Conservation (phyloP, 2,329 filamentous ascomycete species). For the Botrytis porri region DNA sequence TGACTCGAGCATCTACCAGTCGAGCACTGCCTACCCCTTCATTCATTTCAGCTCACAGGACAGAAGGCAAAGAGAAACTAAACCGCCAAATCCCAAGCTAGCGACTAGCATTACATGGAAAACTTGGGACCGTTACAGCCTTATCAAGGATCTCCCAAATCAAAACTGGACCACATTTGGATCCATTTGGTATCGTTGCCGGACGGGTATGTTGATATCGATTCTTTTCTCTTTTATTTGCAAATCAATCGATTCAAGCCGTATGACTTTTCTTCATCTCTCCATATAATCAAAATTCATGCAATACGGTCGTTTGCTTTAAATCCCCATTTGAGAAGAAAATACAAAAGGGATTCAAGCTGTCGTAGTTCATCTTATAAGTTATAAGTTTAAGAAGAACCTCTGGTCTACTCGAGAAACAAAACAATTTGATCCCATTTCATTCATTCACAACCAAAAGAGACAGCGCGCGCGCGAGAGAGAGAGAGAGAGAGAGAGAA, state of each 20-base stretch:
- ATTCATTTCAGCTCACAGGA: background rate
- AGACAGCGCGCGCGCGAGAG: too few species aligned
- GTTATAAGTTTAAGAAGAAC: constrained; percentile 5
- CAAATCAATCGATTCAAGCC: constrained; percentile 1
- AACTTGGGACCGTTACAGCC: background rate
- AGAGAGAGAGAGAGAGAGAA: background rate
- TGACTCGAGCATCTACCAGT: background rate
- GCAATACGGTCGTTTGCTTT: background rate
- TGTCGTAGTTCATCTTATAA: background rate
- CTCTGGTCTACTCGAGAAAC: background rate
- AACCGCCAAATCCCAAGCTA: background rate
- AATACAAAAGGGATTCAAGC: background rate
- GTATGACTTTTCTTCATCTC: background rate
- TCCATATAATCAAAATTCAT: background rate
- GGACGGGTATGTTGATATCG: background rate
- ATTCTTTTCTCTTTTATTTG: background rate
- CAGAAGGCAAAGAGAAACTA: background rate
- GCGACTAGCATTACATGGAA: background rate
- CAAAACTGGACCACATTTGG: background rate
- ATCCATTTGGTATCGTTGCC: background rate
- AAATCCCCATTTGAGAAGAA: background rate
- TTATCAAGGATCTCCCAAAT: constrained; percentile 9
- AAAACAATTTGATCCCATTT: background rate
- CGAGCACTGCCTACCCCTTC: background rate
- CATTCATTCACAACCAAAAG: background rate